Conservation (phyloP, 129 eudicot species). For the Dittrichia graveolens region DNA sequence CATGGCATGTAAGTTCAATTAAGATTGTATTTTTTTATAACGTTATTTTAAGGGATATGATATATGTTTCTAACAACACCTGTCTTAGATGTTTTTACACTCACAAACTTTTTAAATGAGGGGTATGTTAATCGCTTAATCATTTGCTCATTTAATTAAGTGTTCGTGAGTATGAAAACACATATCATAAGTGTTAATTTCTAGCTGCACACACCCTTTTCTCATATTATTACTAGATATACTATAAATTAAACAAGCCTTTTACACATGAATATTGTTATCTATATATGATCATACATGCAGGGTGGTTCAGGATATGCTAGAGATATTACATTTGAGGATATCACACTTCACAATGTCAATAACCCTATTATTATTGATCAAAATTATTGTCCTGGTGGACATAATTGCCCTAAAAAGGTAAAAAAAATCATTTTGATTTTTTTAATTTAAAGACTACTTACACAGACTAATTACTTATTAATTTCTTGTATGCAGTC, state of each 20-base stretch:
- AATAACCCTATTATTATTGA: slow-evolving; percentile 59
- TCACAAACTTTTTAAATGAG: too few species aligned
- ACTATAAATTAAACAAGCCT: not conserved
- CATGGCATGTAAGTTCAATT: slow-evolving; percentile 63
- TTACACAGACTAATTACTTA: not conserved
- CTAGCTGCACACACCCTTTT: too few species aligned
- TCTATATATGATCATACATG: not conserved
- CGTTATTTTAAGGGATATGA: not conserved
- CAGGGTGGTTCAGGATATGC: slow-evolving; percentile 65
- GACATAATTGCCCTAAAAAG: slow-evolving; percentile 11
- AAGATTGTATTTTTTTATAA: too few species aligned
- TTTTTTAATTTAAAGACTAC: not conserved
- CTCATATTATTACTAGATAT: too few species aligned
- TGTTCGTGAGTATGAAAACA: too few species aligned
- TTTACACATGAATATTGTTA: not conserved
- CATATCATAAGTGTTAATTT: too few species aligned
- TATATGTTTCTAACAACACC: not conserved
- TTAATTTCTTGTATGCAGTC: slow-evolving; percentile 31
- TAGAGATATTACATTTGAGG: slow-evolving; percentile 40
- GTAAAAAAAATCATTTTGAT: not conserved
- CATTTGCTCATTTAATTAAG: too few species aligned
- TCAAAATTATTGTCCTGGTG: slow-evolving; percentile 44
- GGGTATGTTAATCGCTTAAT: too few species aligned
- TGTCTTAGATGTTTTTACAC: too few species aligned
- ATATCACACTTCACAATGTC: slow-evolving; percentile 33